Percentiles rank a stretch among this genome's conserved stretches.
Conservation (phyloP, 352 stramenopile genomes). For the Hyaloperonospora brassicae region DNA sequence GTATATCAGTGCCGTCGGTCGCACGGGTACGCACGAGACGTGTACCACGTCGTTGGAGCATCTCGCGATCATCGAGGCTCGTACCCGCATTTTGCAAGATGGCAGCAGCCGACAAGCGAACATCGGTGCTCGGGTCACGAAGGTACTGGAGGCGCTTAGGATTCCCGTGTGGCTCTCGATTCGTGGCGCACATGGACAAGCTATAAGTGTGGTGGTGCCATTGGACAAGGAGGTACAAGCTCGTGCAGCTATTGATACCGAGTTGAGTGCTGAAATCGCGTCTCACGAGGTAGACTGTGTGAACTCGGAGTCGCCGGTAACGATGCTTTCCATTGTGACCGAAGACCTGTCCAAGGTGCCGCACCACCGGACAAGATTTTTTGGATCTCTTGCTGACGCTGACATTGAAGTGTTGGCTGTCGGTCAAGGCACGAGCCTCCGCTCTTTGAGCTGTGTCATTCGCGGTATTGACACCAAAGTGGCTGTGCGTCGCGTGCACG, state of each 20-base stretch:
- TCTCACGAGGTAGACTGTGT: conserved; percentile 65
- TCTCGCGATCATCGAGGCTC: conserved; percentile 69
- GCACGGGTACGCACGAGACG: conserved; percentile 52
- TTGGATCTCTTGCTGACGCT: conserved; percentile 56
- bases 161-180: conserved; percentile 78
- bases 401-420: conserved; percentile 68
- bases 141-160: conserved; percentile 51
- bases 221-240: conserved; percentile 27
- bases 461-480: conserved; percentile 60
- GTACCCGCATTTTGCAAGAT: conserved; percentile 73
- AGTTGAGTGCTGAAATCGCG: conserved; percentile 53
- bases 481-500: conserved; percentile 64
- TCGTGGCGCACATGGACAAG: conserved; percentile 70
- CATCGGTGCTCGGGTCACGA: conserved; percentile 66
- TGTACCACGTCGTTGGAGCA: conserved; percentile 81
- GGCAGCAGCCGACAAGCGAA: conserved; percentile 49
- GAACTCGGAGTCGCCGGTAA: conserved; percentile 62
- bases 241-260: conserved; percentile 37
- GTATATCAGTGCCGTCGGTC: conserved; percentile 63
- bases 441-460: conserved; percentile 71
- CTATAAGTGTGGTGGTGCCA: conserved; percentile 70
- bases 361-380: conserved; percentile 71
- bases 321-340: conserved; percentile 78
- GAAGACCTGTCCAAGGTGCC: conserved; percentile 70
- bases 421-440: conserved; percentile 70